Percentiles rank a stretch among this genome's conserved stretches.
phyloP scores from a whole-genome alignment of 371 early-diverging fungal genomes.

The Saksenaea vasiformis region DNA sequence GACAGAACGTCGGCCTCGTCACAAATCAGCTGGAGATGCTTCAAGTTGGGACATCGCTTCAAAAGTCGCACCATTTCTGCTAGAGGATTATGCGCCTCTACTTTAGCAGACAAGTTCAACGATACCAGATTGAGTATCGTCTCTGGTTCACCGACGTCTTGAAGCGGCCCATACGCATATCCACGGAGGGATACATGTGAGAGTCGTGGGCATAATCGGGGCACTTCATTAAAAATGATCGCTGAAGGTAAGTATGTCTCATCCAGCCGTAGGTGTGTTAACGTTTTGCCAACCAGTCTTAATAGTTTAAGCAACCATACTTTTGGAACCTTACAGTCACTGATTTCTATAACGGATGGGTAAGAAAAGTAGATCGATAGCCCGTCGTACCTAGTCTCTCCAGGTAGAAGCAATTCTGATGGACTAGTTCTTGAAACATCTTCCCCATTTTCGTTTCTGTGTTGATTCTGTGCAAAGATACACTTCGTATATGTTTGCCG shows the following conservation, averaged over 20 bases:
- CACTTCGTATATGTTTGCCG: slow-evolving; percentile 28
- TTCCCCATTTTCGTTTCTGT: slow-evolving; percentile 12
- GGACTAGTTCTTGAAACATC: slow-evolving; percentile 22
- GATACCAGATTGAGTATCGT: background rate
- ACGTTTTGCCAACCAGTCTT: slow-evolving; percentile 26
- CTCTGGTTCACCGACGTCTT: background rate
- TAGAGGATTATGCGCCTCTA: background rate
- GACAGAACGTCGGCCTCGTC: background rate
- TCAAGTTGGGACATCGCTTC: slow-evolving; percentile 7
- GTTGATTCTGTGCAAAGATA: slow-evolving; percentile 10
- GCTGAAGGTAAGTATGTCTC: slow-evolving; percentile 3
- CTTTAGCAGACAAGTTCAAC: background rate
- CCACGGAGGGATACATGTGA: slow-evolving; percentile 23
- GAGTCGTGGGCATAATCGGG: slow-evolving; percentile 13
- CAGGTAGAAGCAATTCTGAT: slow-evolving; percentile 36
- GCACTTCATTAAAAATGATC: slow-evolving; percentile 6
- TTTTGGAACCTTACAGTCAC: slow-evolving; percentile 15
- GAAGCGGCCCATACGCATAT: slow-evolving; percentile 2
- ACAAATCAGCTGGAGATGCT: background rate
- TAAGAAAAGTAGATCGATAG: background rate
- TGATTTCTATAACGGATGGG: slow-evolving; percentile 18
- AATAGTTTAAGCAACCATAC: slow-evolving; percentile 15
- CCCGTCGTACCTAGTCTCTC: slow-evolving; percentile 27
- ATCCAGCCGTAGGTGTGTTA: slow-evolving; percentile 22
- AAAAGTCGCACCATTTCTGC: background rate